Conservation (phyloP, 2,329 filamentous ascomycete species). For the Talaromyces pinophilus region DNA sequence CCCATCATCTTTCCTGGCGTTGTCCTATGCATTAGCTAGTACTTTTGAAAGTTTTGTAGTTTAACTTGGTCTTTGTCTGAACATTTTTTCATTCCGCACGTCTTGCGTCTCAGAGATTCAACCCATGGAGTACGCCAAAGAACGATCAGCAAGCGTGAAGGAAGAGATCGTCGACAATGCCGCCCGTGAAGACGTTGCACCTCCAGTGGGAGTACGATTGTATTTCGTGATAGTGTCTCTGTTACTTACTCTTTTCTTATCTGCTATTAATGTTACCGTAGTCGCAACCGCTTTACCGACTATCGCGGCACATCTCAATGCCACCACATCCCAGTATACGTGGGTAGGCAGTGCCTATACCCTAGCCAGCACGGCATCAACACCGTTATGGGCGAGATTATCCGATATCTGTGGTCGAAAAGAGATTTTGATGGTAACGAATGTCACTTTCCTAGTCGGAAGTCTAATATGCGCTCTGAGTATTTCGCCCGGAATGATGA, state of each 20-base stretch:
- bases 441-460: slow-evolving; percentile 55
- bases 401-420: slow-evolving; percentile 62
- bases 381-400: slow-evolving; percentile 35
- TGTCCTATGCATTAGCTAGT: background rate
- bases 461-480: slow-evolving; percentile 54
- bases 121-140: slow-evolving; percentile 9
- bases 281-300: slow-evolving; percentile 60
- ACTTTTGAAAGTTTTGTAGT: background rate
- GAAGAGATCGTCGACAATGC: slow-evolving; percentile 4
- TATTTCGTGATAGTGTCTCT: slow-evolving; percentile 15
- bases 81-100: background rate
- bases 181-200: background rate
- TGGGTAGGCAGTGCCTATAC: slow-evolving; percentile 58
- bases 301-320: slow-evolving; percentile 55
- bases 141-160: slow-evolving; percentile 8
- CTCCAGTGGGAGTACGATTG: slow-evolving; percentile 12
- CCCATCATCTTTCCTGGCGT: background rate
- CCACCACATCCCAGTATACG: slow-evolving; percentile 44
- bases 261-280: slow-evolving; percentile 47
- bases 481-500: slow-evolving; percentile 50
- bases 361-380: slow-evolving; percentile 48
- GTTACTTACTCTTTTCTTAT: slow-evolving; percentile 24
- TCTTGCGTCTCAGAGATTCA: background rate
- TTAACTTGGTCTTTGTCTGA: background rate
- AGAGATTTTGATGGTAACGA: slow-evolving; percentile 52